Base-by-base conservation (phyloP, 768 basidiomycete species). In the Paxillus rubicundulus region DNA sequence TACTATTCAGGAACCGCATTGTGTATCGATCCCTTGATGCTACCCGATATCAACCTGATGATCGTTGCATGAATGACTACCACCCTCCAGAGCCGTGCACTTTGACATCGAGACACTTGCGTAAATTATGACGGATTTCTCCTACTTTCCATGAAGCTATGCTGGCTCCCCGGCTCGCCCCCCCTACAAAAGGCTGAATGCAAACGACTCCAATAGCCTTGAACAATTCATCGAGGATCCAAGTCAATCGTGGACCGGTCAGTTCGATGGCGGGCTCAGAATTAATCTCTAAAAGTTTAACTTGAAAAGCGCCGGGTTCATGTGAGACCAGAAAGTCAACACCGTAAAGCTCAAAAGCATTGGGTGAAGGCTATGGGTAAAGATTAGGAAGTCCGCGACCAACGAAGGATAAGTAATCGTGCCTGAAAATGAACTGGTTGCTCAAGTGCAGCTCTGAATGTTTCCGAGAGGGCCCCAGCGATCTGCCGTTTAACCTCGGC, bases 191-290 rank as follows among this genome's bases (percentile, higher is more conserved):
- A 1, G 93, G 90, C 46, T 74, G 75, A 2, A 96, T 77, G 58
- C 85, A 87, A 21, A 83, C 77, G 55, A 78, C 72, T 1, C 82
- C 83, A 16, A 91, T 87, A 1, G 82, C 78, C 32, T 72, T 72
- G 72, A 97, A 96, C 48, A 97, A 73, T 57, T 89, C 87, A 60
- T 87, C 82, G 48, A 97, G 71, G 41, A 94, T 82, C 81, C 88
- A 88, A 16, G 82, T 80, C 33, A 98, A 71, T 27, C 92, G 79
- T 33, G 85, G 79, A 1, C 95, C 97, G 0, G 95, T 95, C 49
- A 96, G 80, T 62, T 94, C 91, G 53, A 98, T 96, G 40, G 97
- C 97, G 1, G 97, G 96, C 57, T 95, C 94, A 6, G 96, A 85
- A 65, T 99, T 99, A 62, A 96, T 77, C 69, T 98, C 97, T 28